Percentiles rank a stretch among this genome's conserved stretches.
phyloP scores from a whole-genome alignment of 2,329 filamentous ascomycete genomes.

The Diplodia sapinea region DNA sequence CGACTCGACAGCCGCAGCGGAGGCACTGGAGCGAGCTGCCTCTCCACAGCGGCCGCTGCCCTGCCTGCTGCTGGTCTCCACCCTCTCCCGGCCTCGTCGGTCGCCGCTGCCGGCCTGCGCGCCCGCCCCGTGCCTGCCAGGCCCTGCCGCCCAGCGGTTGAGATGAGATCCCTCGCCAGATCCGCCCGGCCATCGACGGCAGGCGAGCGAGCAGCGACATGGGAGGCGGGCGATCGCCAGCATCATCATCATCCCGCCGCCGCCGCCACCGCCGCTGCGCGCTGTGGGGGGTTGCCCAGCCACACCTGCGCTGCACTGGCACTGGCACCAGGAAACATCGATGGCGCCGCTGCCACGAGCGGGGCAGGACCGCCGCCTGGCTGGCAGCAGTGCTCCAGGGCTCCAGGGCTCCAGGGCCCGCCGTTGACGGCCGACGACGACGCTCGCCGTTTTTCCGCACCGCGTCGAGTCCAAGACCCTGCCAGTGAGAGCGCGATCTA shows the following conservation, averaged over 20 bases:
- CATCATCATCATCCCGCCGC: not conserved
- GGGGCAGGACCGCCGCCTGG: constrained; percentile 6
- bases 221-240: constrained; percentile 26
- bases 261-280: not conserved
- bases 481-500: constrained; percentile 24
- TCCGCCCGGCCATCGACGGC: constrained; percentile 24
- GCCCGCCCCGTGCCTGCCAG: constrained; percentile 11
- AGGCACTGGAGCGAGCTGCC: not conserved
- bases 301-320: constrained; percentile 12
- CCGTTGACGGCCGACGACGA: constrained; percentile 23
- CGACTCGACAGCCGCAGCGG: constrained; percentile 6
- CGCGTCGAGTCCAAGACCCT: constrained; percentile 18
- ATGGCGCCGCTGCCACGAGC: constrained; percentile 11
- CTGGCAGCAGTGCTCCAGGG: constrained; percentile 4
- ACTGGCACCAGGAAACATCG: not conserved
- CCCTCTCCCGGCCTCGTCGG: constrained; percentile 17
- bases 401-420: constrained; percentile 11
- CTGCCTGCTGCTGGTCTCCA: not conserved
- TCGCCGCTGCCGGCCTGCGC: constrained; percentile 17
- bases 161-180: constrained; percentile 26
- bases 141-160: constrained; percentile 17
- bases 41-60: not conserved
- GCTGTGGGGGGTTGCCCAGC: constrained; percentile 24
- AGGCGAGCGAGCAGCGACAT: constrained; percentile 23
- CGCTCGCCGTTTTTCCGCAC: constrained; percentile 4